These are phyloP conservation scores for Megacollybia platyphylla DNA, from an alignment of 1,284 basidiomycete genomes.

Conservation along the genomic window DNA sequence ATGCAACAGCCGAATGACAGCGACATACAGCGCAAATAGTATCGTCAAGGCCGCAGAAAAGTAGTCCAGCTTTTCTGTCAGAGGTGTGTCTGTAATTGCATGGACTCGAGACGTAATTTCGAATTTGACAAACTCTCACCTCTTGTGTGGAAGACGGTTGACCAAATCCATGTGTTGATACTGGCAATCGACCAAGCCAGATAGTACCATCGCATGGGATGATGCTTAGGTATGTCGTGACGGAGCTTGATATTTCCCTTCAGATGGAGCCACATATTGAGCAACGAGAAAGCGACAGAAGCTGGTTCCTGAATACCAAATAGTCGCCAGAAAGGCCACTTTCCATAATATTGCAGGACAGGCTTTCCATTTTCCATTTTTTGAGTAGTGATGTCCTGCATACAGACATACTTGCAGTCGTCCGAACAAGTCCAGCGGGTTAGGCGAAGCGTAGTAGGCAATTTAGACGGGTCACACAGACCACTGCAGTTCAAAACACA, in stretches of 20 bases:
- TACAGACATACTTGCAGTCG: conserved; percentile 85
- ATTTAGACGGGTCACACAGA: conserved; percentile 10
- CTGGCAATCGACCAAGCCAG: conserved; percentile 59
- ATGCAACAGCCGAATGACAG: conserved; percentile 67
- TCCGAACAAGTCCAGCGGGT: conserved; percentile 73
- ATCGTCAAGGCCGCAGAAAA: conserved; percentile 87
- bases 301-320: conserved; percentile 90
- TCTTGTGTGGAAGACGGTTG: conserved; percentile 84
- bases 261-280: conserved; percentile 71
- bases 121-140: conserved; percentile 30
- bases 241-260: conserved; percentile 40
- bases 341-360: conserved; percentile 83
- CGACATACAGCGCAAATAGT: conserved; percentile 62
- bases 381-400: conserved; percentile 68
- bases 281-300: conserved; percentile 79
- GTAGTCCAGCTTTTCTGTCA: conserved; percentile 90
- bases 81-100: conserved; percentile 49
- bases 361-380: conserved; percentile 27
- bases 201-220: conserved; percentile 68
- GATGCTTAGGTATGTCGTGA: conserved; percentile 33
- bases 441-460: conserved; percentile 36
- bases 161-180: conserved; percentile 92
- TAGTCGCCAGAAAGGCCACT: conserved; percentile 91
- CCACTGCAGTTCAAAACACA: conserved; percentile 5
- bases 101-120: conserved; percentile 1